A percentile compares a stretch with the other conserved stretches of the same genome.
Evolutionary conservation across 768 basidiomycete species (phyloP).

Genomic region (Pleurotus djamor): DNA sequence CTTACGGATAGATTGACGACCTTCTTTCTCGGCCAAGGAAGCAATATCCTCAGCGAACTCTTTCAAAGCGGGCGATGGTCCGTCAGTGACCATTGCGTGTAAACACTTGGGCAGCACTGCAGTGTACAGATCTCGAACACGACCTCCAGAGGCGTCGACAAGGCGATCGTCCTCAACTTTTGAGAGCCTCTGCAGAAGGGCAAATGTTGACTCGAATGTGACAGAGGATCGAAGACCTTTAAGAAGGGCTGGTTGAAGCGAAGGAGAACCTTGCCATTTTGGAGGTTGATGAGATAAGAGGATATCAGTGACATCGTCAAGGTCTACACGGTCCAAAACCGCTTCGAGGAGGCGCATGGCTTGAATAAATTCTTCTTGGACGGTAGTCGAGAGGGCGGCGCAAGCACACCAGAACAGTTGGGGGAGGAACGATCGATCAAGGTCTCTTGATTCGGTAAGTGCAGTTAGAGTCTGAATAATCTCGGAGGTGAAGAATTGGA

Average conservation of each 20-base stretch:
- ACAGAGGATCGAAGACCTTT: conserved; percentile 78
- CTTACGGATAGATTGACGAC: conserved; percentile 75
- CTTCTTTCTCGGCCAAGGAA: conserved; percentile 67
- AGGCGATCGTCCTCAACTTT: conserved; percentile 60
- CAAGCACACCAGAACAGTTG: conserved; percentile 87
- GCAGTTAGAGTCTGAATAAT: conserved; percentile 75
- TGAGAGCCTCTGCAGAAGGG: conserved; percentile 60
- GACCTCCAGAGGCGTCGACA: conserved; percentile 68
- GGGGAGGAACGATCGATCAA: conserved; percentile 64
- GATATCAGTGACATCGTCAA: conserved; percentile 69
- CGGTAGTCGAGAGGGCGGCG: conserved; percentile 80
- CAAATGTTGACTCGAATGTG: conserved; percentile 66
- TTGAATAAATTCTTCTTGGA: conserved; percentile 76
- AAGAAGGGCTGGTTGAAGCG: conserved; percentile 69
- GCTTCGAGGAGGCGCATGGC: conserved; percentile 62
- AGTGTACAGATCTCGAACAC: conserved; percentile 81
- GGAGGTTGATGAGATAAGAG: conserved; percentile 65
- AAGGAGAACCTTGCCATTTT: conserved; percentile 65
- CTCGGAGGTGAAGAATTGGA: conserved; percentile 82
- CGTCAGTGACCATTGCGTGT: conserved; percentile 69
- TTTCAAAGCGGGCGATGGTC: conserved; percentile 55
- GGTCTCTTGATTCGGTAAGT: conserved; percentile 51
- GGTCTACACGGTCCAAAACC: conserved; percentile 66
- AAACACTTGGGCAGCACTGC: conserved; percentile 87
- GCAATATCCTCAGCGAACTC: conserved; percentile 75